These are phyloP conservation scores for Candida sanyaensis DNA, from an alignment of 1,139 yeast species.

Conservation along the genomic window DNA sequence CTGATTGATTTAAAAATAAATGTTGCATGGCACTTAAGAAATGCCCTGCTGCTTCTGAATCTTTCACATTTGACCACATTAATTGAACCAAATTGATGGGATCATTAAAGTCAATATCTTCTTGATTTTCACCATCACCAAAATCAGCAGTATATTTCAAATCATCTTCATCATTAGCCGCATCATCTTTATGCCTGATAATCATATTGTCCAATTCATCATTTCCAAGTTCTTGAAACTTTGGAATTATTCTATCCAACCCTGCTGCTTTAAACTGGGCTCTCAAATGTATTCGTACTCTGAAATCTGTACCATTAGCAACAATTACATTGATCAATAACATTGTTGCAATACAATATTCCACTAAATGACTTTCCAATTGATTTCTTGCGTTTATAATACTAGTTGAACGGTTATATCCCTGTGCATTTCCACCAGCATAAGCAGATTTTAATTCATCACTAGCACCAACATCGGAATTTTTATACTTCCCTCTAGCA, in stretches of 20 bases:
- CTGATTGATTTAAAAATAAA: constrained; percentile 70
- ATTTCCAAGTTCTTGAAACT: constrained; percentile 62
- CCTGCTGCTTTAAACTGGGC: constrained; percentile 81
- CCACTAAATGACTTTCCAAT: constrained; percentile 69
- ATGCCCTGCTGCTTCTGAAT: constrained; percentile 71
- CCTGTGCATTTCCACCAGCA: constrained; percentile 18
- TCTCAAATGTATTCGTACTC: constrained; percentile 73
- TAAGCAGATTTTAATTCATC: constrained; percentile 69
- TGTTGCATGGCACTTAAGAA: constrained; percentile 83
- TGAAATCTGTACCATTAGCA: constrained; percentile 61
- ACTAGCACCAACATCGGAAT: constrained; percentile 90
- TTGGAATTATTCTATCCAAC: constrained; percentile 59
- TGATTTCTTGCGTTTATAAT: constrained; percentile 19
- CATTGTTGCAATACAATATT: constrained; percentile 79
- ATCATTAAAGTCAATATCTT: constrained; percentile 65
- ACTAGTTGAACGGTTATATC: constrained; percentile 12
- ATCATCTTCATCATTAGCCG: constrained; percentile 71
- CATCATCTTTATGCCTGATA: constrained; percentile 61
- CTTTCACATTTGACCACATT: constrained; percentile 70
- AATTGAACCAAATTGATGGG: constrained; percentile 72
- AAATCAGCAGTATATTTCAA: constrained; percentile 60
- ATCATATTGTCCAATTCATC: constrained; percentile 70
- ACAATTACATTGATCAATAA: constrained; percentile 74
- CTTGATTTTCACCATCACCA: constrained; percentile 30
- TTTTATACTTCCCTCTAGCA: constrained; percentile 82